Evolutionary conservation across 768 basidiomycete species (phyloP), one percentile per base, ranked within the genome.

Genomic region (Sarcodon sp.): DNA sequence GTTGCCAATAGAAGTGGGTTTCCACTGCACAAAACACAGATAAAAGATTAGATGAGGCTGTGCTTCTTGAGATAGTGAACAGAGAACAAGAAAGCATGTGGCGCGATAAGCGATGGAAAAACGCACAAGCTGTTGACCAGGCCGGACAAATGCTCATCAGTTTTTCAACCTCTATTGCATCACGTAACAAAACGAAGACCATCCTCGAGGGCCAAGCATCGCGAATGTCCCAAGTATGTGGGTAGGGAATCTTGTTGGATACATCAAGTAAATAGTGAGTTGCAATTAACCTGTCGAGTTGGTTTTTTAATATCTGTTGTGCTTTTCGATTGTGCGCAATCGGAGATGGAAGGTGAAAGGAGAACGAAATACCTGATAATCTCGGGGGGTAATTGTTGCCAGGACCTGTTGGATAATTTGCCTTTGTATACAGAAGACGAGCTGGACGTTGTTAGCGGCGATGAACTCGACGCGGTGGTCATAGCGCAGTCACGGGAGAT

Each of bases 1-100:
- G 77, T 51, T 70, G 69, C 83, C 83, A 87, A 58, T 83, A 85
- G 13, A 71, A 61, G 64, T 86, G 83, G 7, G 69, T 67, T 66
- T 83, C 77, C 49, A 87, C 83, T 86, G 56, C 5, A 53, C 47
- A 49, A 48, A 41, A 43, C 50, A 44, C 36, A 39, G 45, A 50
- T 47, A 41, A 27, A 13, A 41, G 16, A 27, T 18, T 27, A 41
- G 39, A 41, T 13, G 16, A 41, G 39, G 43, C 43, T 39, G 32
- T 31, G 36, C 12, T 8, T 9, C 27, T 37, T n/a, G 27, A 18
- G 46, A 16, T 21, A 7, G 48, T 39, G 47, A 21, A 37, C 21
- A 18, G 21, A 27, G 13, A 27, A 37, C 36, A 43, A n/a, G 33
- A 43, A 16, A 15, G 16, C 6, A 8, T 34, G 37, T 4, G 36